Conservation (phyloP, 257 asterid species). For the Capsicum pubescens region DNA sequence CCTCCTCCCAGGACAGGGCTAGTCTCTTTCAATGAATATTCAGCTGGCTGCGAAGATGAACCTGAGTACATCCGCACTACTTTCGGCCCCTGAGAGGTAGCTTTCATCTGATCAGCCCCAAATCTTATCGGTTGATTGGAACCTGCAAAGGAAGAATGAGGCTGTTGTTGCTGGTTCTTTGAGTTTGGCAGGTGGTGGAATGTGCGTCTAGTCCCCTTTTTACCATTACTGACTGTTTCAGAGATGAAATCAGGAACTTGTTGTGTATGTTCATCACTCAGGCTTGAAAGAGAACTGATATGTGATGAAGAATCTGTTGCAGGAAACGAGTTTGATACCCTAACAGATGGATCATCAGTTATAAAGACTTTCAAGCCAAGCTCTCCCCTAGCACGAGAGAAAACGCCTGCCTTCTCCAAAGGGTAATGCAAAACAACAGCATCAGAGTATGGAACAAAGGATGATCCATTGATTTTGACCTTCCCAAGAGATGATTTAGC, state of each 20-base stretch:
- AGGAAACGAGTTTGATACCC: slow-evolving; percentile 53
- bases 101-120: slow-evolving; percentile 58
- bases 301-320: slow-evolving; percentile 50
- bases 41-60: slow-evolving; percentile 62
- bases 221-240: slow-evolving; percentile 36
- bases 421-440: slow-evolving; percentile 83
- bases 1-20: slow-evolving; percentile 93
- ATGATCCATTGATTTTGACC: slow-evolving; percentile 59
- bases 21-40: slow-evolving; percentile 72
- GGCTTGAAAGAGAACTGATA: slow-evolving; percentile 43
- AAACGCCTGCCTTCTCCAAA: slow-evolving; percentile 65
- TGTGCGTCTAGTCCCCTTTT: slow-evolving; percentile 50
- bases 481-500: slow-evolving; percentile 80
- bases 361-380: slow-evolving; percentile 74
- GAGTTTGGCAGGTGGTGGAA: slow-evolving; percentile 59
- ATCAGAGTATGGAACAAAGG: slow-evolving; percentile 72
- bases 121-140: slow-evolving; percentile 43
- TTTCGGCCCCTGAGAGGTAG: slow-evolving; percentile 57
- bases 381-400: slow-evolving; percentile 80
- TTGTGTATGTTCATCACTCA: slow-evolving; percentile 37
- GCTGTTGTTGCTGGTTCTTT: slow-evolving; percentile 44
- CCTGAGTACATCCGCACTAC: slow-evolving; percentile 46
- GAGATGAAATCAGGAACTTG: slow-evolving; percentile 36
- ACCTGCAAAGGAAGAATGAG: slow-evolving; percentile 34
- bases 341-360: slow-evolving; percentile 65